phyloP scores from a whole-genome alignment of 1,284 basidiomycete genomes.

The Xerocomus cyaneibrunnescens region DNA sequence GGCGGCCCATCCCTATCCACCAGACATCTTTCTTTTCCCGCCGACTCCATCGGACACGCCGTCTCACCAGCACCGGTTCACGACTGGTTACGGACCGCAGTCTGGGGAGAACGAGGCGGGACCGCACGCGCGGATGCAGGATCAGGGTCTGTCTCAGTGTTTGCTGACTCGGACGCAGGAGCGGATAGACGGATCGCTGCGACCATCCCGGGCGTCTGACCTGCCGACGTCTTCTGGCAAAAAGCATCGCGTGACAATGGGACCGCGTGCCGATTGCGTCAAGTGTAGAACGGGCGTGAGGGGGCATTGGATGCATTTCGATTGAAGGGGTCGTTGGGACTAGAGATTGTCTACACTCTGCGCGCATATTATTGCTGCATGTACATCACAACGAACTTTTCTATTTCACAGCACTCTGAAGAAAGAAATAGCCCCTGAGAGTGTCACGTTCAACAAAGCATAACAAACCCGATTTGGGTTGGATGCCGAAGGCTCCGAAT shows the following conservation, averaged over 20 bases:
- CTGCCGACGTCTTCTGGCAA: conserved; percentile 31
- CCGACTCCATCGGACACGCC: conserved; percentile 28
- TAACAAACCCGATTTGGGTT: conserved; percentile 21
- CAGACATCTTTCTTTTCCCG: conserved; percentile 31
- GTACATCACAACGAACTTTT: background rate
- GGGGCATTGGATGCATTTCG: conserved; percentile 71
- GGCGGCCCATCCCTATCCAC: conserved; percentile 13
- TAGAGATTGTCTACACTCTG: background rate
- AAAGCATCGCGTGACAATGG: conserved; percentile 64
- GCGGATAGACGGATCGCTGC: conserved; percentile 20
- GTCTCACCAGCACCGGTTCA: conserved; percentile 14
- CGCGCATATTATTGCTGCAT: conserved; percentile 1
- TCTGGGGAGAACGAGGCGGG: background rate
- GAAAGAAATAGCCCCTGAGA: conserved; percentile 17
- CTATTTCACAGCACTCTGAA: no score
- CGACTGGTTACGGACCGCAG: background rate
- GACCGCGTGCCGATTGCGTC: conserved; percentile 68
- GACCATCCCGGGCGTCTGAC: conserved; percentile 17
- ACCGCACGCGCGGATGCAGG: conserved; percentile 6
- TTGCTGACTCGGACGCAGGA: conserved; percentile 9
- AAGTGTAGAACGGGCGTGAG: conserved; percentile 66
- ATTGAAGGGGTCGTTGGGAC: conserved; percentile 34
- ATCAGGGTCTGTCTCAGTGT: background rate
- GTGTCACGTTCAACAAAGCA: conserved; percentile 30
- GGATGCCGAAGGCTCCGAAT: conserved; percentile 6